A percentile compares a stretch with the other conserved stretches of the same genome.
These are phyloP conservation scores for Cylindrotheca closterium DNA, from an alignment of 108 stramenopile genomes.

Conservation along the genomic window DNA sequence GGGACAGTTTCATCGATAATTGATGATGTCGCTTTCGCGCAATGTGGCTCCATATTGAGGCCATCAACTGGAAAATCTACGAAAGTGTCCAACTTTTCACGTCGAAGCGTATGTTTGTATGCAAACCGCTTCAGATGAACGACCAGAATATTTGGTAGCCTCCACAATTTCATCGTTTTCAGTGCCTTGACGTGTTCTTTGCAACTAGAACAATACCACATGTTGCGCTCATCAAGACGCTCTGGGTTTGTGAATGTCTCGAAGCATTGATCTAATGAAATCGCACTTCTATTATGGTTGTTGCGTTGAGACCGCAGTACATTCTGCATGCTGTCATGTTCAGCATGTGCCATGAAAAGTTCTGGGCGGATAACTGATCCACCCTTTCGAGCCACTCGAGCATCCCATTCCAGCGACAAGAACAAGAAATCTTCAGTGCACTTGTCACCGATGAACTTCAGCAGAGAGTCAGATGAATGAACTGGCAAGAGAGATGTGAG, in stretches of 20 bases:
- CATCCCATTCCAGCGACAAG: conserved; percentile 45
- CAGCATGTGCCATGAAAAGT: conserved; percentile 24
- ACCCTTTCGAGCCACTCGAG: conserved; percentile 4
- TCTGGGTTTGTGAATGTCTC: conserved; percentile 78
- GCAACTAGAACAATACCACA: conserved; percentile 90
- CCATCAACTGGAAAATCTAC: conserved; percentile 90
- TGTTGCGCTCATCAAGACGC: conserved; percentile 86
- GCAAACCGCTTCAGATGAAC: conserved; percentile 97
- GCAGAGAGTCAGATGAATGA: conserved; percentile 27
- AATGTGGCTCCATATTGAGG: conserved; percentile 68
- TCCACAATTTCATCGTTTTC: conserved; percentile 94
- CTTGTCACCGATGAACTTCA: conserved; percentile 27
- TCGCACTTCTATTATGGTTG: conserved; percentile 25
- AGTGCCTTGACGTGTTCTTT: conserved; percentile 86
- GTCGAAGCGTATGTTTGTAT: conserved; percentile 66
- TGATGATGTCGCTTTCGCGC: conserved; percentile 15
- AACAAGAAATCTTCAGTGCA: conserved; percentile 43
- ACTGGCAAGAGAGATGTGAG: conserved; percentile 24
- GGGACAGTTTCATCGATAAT: conserved; percentile 61
- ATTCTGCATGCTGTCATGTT: conserved; percentile 35
- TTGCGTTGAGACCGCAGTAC: conserved; percentile 9
- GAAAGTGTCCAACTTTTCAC: conserved; percentile 88
- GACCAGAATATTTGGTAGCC: conserved; percentile 91
- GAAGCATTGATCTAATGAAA: conserved; percentile 78
- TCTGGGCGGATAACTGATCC: conserved; percentile 11